These are phyloP conservation scores for Pyronema domesticum DNA, from an alignment of 495 filamentous ascomycete species.

Conservation along the genomic window DNA sequence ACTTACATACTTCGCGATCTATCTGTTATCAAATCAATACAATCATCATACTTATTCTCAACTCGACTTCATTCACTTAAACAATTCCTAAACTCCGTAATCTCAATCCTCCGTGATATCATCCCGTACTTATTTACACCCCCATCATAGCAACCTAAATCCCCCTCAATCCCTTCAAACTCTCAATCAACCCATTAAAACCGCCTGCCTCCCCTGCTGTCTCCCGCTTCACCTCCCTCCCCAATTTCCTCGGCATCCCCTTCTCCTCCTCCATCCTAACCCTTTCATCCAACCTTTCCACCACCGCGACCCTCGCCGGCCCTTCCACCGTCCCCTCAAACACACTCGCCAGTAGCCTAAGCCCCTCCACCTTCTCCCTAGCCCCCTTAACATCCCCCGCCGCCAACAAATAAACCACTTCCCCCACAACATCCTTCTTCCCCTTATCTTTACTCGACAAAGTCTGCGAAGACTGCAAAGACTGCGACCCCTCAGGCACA, in stretches of 20 bases:
- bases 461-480: background rate
- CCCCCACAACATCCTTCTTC: conserved; percentile 45
- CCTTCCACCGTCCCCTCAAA: conserved; percentile 94
- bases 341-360: conserved; percentile 53
- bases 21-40: too few species aligned
- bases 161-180: conserved; percentile 59
- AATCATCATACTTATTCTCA: too few species aligned
- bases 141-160: conserved; percentile 37
- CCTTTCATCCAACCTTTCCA: conserved; percentile 52
- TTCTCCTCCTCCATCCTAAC: conserved; percentile 35
- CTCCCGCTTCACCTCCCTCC: conserved; percentile 13
- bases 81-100: too few species aligned
- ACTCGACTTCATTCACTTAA: too few species aligned
- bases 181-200: conserved; percentile 56
- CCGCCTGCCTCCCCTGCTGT: conserved; percentile 10
- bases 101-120: background rate
- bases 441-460: conserved; percentile 28
- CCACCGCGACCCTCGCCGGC: conserved; percentile 59
- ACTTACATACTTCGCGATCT: too few species aligned
- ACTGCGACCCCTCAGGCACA: conserved; percentile 48
- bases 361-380: conserved; percentile 46
- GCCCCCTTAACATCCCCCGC: conserved; percentile 46
- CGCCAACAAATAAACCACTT: conserved; percentile 51
- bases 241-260: conserved; percentile 37
- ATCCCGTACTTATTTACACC: conserved; percentile 1